These are phyloP conservation scores for Rubia peregrina DNA, from an alignment of 305 asterid species.

Conservation along the genomic window DNA sequence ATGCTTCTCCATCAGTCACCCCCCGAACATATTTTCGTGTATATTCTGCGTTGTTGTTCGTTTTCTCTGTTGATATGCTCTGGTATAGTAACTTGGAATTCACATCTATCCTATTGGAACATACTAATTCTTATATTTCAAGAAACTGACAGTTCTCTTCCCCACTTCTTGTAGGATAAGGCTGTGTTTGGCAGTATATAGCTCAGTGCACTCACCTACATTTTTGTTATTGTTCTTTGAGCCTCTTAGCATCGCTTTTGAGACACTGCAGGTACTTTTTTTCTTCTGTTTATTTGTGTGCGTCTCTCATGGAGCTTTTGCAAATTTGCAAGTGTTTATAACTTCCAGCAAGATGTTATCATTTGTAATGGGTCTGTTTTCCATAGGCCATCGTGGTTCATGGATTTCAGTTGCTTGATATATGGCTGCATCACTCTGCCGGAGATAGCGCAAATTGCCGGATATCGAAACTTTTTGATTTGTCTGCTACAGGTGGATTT, in stretches of 20 bases:
- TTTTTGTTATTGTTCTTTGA: slow-evolving; percentile 72
- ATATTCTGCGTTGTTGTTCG: slow-evolving; percentile 71
- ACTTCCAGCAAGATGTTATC: slow-evolving; percentile 4
- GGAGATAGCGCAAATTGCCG: slow-evolving; percentile 52
- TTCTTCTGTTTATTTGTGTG: background rate
- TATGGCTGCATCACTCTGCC: slow-evolving; percentile 64
- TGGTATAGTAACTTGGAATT: slow-evolving; percentile 36
- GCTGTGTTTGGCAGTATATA: slow-evolving; percentile 44
- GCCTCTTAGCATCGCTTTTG: slow-evolving; percentile 89
- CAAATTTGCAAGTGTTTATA: background rate
- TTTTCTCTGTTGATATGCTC: slow-evolving; percentile 59
- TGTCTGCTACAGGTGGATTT: slow-evolving; percentile 56
- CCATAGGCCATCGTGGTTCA: slow-evolving; percentile 77
- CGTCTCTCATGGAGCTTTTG: background rate
- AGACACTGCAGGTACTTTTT: slow-evolving; percentile 70
- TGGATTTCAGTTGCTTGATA: slow-evolving; percentile 80
- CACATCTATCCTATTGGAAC: background rate
- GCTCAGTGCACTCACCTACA: slow-evolving; percentile 43
- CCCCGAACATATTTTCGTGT: slow-evolving; percentile 80
- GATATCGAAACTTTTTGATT: slow-evolving; percentile 51
- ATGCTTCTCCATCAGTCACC: slow-evolving; percentile 84
- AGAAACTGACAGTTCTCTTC: slow-evolving; percentile 15
- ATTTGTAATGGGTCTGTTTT: slow-evolving; percentile 20
- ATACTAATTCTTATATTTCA: slow-evolving; percentile 5
- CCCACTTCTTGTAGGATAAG: slow-evolving; percentile 51